Percentiles rank a stretch among this genome's conserved stretches.
Conservation (phyloP, 768 basidiomycete genomes). For the Tulasnella sp. region DNA sequence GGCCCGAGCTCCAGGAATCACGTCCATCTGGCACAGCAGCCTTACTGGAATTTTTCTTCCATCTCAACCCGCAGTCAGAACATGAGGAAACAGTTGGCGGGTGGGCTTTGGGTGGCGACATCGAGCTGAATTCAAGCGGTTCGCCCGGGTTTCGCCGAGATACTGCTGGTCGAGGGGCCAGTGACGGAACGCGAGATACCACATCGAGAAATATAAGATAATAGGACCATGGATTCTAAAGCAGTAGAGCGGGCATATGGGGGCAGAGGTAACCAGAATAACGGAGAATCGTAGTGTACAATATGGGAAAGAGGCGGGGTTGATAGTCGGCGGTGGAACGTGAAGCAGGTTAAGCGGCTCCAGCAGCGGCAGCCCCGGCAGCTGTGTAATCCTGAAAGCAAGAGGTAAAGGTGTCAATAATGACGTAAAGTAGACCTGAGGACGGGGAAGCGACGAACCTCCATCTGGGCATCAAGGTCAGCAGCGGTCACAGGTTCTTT, state of each 20-base stretch:
- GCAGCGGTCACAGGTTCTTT: constrained; percentile 66
- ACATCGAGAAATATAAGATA: background rate
- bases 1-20: too few relatives aligned
- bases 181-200: background rate
- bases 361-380: constrained; percentile 21
- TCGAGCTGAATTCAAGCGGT: too few relatives aligned
- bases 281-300: background rate
- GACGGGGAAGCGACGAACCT: constrained; percentile 44
- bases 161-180: background rate
- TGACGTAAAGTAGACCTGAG: background rate
- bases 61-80: too few relatives aligned
- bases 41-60: too few relatives aligned
- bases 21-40: too few relatives aligned
- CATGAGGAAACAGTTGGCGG: too few relatives aligned
- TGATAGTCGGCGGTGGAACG: background rate
- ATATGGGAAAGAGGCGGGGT: background rate
- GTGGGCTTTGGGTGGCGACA: too few relatives aligned
- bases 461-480: constrained; percentile 97
- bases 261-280: background rate
- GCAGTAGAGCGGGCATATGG: background rate
- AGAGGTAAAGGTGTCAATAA: background rate
- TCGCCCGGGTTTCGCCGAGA: background rate
- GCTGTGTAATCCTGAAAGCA: constrained; percentile 24
- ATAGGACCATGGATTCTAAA: background rate
- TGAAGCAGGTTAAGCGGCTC: constrained; percentile 7